Base-by-base conservation (phyloP, 2,329 filamentous ascomycete species). In the Lasiodiplodia sp. region DNA sequence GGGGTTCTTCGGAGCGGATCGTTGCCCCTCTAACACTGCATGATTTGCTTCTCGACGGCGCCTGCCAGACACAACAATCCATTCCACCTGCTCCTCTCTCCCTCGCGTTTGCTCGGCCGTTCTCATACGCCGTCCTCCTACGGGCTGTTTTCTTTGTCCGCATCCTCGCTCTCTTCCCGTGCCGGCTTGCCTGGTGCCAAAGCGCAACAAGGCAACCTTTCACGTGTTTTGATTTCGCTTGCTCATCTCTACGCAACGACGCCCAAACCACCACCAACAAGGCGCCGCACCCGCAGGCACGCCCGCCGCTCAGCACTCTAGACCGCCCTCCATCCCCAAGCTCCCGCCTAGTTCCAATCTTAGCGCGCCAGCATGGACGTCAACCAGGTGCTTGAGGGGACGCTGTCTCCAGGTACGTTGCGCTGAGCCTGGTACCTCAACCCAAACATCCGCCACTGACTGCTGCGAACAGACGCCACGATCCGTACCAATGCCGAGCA, bases 361-460 rank as follows among this genome's bases (percentile, higher is more conserved):
- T 75, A 76, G 76, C 75, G 73, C 73, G 72, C 79, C 82, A 93
- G 88, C 86, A 94, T 96, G 92, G 93, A 98, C 86, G 96, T 98
- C 86, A 97, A 95, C 87, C 91, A 94, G 85, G 95, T 99, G 86
- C 92, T 99, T 87, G 90, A 93, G 84, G 95, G 94, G 86, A 98
- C 96, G 82, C 90, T 98, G 84, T 96, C 94, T 79, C 88, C 94
- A 80, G 95, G 96, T 98, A 86, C 82, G 55, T 68, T 49, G 55
- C 64, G 31, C 37, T 25, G 21, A 38, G 23, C 40, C 28, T 55
- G 38, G 38, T 38, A 34, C 62, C 62, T 55, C 62, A 53, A 47
- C 62, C 49, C 62, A 52, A 21, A 18, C 47, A 23, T 7, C 28
- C 73, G 83, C 79, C 68, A 64, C 77, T 81, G 70, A 81, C 76